Percentiles rank a stretch among this genome's conserved stretches.
These are phyloP conservation scores for Volvox africanus DNA, from an alignment of 139 green algal genomes.

Conservation along the genomic window DNA sequence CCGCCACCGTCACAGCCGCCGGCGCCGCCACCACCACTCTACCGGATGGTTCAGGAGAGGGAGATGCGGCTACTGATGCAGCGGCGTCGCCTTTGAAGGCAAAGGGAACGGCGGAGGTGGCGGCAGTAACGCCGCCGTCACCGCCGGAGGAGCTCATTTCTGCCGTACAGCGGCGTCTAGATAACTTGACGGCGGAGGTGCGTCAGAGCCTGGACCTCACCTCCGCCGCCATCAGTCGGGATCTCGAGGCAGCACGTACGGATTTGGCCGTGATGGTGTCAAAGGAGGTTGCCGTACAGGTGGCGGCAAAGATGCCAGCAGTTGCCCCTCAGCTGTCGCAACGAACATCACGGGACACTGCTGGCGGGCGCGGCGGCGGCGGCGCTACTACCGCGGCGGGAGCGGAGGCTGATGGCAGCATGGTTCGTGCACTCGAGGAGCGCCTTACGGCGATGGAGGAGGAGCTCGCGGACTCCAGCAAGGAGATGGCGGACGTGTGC, in stretches of 20 bases:
- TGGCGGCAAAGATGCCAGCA: neutral
- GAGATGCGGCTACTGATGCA: no score
- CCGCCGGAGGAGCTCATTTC: neutral
- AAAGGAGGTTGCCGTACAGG: neutral
- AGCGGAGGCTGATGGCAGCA: neutral
- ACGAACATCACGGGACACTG: no score
- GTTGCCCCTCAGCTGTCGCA: neutral
- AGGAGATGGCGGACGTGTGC: conserved; percentile 28
- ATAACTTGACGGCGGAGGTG: conserved; percentile 4
- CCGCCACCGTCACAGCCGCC: neutral
- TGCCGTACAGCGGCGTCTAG: conserved; percentile 25
- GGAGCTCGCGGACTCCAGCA: neutral
- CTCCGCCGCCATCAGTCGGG: neutral
- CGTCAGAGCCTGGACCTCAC: conserved; percentile 1
- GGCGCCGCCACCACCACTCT: neutral
- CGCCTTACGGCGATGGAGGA: neutral
- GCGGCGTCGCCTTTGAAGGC: neutral
- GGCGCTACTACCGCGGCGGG: neutral
- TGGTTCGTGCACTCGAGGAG: conserved; percentile 14
- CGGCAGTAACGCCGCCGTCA: neutral
- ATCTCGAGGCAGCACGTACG: neutral
- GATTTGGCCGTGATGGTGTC: neutral
- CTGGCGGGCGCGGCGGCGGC: neutral
- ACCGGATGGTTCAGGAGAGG: no score
- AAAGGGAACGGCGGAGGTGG: neutral